Base-by-base conservation (phyloP, 495 filamentous ascomycete species). In the Cercophora newfieldiana region DNA sequence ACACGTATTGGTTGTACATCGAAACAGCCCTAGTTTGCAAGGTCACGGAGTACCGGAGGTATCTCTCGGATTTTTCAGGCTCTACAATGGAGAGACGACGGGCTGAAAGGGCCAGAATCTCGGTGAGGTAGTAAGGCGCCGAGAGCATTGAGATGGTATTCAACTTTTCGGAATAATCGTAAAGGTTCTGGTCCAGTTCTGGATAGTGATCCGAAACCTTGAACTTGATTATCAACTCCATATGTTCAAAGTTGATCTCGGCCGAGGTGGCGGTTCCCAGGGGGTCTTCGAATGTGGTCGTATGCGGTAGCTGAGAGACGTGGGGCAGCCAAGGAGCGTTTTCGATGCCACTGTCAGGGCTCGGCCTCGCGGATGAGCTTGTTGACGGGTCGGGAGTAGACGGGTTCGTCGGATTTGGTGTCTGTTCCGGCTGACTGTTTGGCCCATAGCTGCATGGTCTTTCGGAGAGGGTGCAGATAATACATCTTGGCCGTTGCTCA, bases 11-110 rank as follows among this genome's bases (percentile, higher is more conserved):
- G 68, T 80, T 80, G 67, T 76, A 80, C 24, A 80, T 67, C 14
- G 71, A 76, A 37, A 80, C 69, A 3, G 76, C 77, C 7, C 68
- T 72, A 1, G 74, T 78, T 49, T 80, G 77, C 18, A 78, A 66
- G 3, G 63, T 62, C 12, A 76, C 72, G 29, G 77, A 72, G 30
- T 66, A 68, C 21, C 70, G 58, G 58, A 71, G 61, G 53, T 76
- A 75, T 30, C 63, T 48, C n/a, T 67, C 64, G 19, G 69, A 58
- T 7, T 59, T 61, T 1, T 68, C 65, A 0, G 77, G 74, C 8
- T 71, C 28, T 1, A 76, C 51, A 30, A 66, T 63, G 16, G 76
- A 71, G 7, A 77, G 69, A 29, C 72, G 72, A 24, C 77, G 69
- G 5, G 77, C 71, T 1, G 76, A 78, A 30, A 74, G 66, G 48